Percentiles rank a stretch among this genome's conserved stretches.
Conservation (phyloP, 1,284 basidiomycete genomes). For the Malassezia equina region DNA sequence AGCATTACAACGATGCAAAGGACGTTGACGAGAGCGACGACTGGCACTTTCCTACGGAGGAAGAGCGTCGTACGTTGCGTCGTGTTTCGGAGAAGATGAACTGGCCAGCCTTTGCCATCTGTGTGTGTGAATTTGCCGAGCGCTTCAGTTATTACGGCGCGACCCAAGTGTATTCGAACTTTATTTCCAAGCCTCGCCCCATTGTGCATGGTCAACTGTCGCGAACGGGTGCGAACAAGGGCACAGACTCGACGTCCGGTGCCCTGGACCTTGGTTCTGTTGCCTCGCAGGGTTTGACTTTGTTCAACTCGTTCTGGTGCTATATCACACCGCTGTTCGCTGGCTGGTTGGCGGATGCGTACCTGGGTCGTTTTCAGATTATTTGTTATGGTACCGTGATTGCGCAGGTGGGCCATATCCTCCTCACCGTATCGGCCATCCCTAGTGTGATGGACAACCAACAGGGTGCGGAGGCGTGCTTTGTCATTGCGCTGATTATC, state of each 20-base stretch:
- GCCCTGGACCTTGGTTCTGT: conserved; percentile 41
- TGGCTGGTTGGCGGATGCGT: conserved; percentile 49
- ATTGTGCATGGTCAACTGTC: conserved; percentile 14
- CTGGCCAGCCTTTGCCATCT: conserved; percentile 36
- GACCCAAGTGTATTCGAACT: conserved; percentile 40
- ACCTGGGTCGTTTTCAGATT: conserved; percentile 52
- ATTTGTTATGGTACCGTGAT: conserved; percentile 49
- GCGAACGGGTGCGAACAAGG: conserved; percentile 1
- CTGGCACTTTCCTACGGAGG: conserved; percentile 26
- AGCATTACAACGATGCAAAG: neutral
- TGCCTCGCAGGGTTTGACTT: conserved; percentile 39
- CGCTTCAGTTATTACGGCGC: conserved; percentile 47
- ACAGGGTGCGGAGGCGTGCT: conserved; percentile 57
- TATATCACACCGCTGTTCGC: conserved; percentile 40
- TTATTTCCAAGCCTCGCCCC: conserved; percentile 38
- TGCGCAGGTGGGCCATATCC: conserved; percentile 55
- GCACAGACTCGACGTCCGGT: conserved; percentile 16
- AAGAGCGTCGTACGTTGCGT: conserved; percentile 35
- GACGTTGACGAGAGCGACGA: neutral
- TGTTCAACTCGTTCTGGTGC: conserved; percentile 44
- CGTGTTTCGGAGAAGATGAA: conserved; percentile 42
- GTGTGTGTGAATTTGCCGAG: conserved; percentile 46
- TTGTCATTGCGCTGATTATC: conserved; percentile 50
- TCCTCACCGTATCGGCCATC: conserved; percentile 63
- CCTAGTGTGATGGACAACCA: conserved; percentile 59